These are phyloP conservation scores for Epichloe gansuensis DNA, from an alignment of 2,329 filamentous ascomycete species.

Conservation along the genomic window DNA sequence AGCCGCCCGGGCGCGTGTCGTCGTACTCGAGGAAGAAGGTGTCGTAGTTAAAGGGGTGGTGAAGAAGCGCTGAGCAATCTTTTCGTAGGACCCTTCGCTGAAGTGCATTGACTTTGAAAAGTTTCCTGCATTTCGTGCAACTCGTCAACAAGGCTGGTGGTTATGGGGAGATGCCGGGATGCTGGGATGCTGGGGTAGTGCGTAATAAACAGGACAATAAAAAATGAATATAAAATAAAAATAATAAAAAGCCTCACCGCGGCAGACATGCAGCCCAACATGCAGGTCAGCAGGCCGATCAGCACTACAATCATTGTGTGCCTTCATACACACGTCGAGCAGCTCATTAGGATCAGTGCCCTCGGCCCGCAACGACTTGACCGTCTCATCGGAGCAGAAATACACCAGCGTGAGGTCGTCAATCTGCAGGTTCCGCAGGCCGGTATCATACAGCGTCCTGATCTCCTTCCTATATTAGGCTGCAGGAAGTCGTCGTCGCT, in stretches of 20 bases:
- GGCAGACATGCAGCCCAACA: slow-evolving; percentile 53
- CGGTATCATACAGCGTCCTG: slow-evolving; percentile 39
- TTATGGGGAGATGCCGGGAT: neutral
- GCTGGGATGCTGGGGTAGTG: neutral
- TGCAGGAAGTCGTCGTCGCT: slow-evolving; percentile 40
- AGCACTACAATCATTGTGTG: slow-evolving; percentile 58
- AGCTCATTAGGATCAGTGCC: slow-evolving; percentile 51
- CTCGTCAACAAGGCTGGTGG: neutral
- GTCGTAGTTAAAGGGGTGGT: slow-evolving; percentile 40
- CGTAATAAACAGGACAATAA: slow-evolving; percentile 7
- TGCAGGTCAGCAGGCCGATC: slow-evolving; percentile 52
- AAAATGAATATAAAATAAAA: slow-evolving; percentile 20
- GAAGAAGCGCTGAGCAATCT: slow-evolving; percentile 49
- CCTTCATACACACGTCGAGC: slow-evolving; percentile 56
- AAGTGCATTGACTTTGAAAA: slow-evolving; percentile 51
- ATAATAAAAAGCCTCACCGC: slow-evolving; percentile 15
- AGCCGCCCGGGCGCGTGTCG: slow-evolving; percentile 45
- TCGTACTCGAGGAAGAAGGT: slow-evolving; percentile 52
- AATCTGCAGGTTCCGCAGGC: slow-evolving; percentile 44
- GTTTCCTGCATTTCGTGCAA: slow-evolving; percentile 28
- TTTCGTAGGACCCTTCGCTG: slow-evolving; percentile 50
- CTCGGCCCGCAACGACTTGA: slow-evolving; percentile 40
- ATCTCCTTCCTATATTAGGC: slow-evolving; percentile 40
- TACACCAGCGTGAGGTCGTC: slow-evolving; percentile 52
- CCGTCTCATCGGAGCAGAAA: slow-evolving; percentile 58